phyloP scores from a whole-genome alignment of 768 basidiomycete species.

The Termitomyces eurrhizus region DNA sequence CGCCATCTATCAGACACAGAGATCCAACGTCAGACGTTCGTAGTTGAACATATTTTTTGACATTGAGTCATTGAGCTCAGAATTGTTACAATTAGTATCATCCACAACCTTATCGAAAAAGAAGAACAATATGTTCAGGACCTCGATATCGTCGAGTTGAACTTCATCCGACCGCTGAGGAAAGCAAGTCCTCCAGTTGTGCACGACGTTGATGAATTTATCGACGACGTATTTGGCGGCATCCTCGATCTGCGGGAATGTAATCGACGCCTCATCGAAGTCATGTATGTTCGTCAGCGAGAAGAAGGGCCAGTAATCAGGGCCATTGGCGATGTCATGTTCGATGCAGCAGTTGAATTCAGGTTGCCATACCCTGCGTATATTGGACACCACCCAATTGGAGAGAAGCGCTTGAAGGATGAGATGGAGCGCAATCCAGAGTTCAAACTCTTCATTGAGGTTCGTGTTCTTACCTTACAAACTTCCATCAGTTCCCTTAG shows the following conservation, averaged over 20 bases:
- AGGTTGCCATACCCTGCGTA: conserved; percentile 83
- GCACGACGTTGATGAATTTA: conserved; percentile 70
- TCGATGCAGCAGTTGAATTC: conserved; percentile 86
- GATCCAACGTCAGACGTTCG: conserved; percentile 73
- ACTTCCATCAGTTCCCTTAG: neutral
- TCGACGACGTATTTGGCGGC: conserved; percentile 89
- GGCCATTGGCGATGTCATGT: conserved; percentile 84
- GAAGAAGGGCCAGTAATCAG: conserved; percentile 83
- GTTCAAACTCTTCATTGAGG: conserved; percentile 85
- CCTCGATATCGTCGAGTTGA: conserved; percentile 75
- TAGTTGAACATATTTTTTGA: conserved; percentile 3
- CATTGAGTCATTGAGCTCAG: neutral
- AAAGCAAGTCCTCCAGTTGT: conserved; percentile 40
- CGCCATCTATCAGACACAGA: conserved; percentile 68
- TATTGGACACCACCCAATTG: conserved; percentile 77
- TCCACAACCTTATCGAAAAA: conserved; percentile 83
- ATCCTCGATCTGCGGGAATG: conserved; percentile 83
- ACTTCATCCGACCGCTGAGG: conserved; percentile 50
- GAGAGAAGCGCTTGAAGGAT: conserved; percentile 84
- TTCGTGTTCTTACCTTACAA: conserved; percentile 27
- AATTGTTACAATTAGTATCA: conserved; percentile 42
- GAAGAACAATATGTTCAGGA: conserved; percentile 91
- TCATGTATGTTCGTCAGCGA: conserved; percentile 80
- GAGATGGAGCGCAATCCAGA: conserved; percentile 79
- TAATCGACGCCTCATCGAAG: conserved; percentile 78